Base-by-base conservation (phyloP, 208 protist genomes). In the Acanthamoeba triangularis region DNA sequence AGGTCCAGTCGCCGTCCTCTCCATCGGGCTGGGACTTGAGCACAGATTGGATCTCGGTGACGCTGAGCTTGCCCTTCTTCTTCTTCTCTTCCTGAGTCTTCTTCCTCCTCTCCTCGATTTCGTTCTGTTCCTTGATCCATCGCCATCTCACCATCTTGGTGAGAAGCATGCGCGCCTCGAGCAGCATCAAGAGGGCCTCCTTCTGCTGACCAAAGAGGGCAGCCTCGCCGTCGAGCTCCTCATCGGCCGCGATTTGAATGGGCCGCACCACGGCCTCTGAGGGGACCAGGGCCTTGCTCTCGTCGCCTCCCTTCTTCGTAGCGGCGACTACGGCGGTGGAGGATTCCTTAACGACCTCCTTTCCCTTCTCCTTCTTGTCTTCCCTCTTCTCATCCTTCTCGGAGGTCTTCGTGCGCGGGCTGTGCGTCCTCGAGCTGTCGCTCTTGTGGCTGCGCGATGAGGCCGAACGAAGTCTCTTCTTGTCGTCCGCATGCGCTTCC, bases 21-120 rank as follows among this genome's bases (percentile, higher is more conserved):
- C 95, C 94, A 54, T 96, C 96, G 35, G 93, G 44, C 78, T 97
- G 96, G 23, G 78, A 95, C 63, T 96, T 88, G 20, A 97, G 65
- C 7, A 97, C 52, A 20, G 93, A 95, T 74, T 95, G 94, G 87
- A 97, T 96, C 90, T 97, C 96, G 61, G 95, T 95, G 0, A 96
- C 96, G 59, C 88, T 95, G 35, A 97, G 93, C 33, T 96, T 96
- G 93, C 96, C 87, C 63, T 37, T 93, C 63, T 76, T 67, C 87
- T 93, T 93, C 63, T 76, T 93, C 37, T 93, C 87, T 59, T 93
- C 87, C 25, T 93, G 54, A 1, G 54, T 93, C 87, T 74, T 76
- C 87, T 67, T 93, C 11, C 87, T 11, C 87, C 87, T 49, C 87
- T 76, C 61, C 63, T 93, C 96, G 88, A 93, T 90, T 52, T 93